Evolutionary conservation across 306 rosid genomes (phyloP), one percentile per base, ranked within the genome.

Genomic region (Glycine tomentella): DNA sequence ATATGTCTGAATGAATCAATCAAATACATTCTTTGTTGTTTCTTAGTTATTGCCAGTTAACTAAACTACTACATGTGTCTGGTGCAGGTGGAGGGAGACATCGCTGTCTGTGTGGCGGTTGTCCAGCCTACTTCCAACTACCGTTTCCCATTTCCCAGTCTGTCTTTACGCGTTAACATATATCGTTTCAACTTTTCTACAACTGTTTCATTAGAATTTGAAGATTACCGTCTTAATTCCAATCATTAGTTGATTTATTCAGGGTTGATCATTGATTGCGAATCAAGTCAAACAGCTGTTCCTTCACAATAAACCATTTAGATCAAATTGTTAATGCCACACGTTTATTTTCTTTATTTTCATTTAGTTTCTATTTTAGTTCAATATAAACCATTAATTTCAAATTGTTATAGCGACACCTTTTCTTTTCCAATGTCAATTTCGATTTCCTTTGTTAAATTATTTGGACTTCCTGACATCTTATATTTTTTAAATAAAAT

Each of bases 111-210:
- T 10, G 4, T 12, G 63, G 52, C 53, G 53, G 53, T 53, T 64
- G 49, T 49, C 72, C 56, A 74, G 33, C 70, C 77, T 45, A n/a
- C 4, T 58, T 75, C 57, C 68, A 16, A 36, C 61, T 20, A 58
- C 25, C 12, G 17, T 1, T 58, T 20, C 25, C 2, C 4, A 17
- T 3, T 58, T 44, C 64, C 81, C 50, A 59, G 42, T 34, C 73
- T 64, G 81, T 64, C 73, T 34, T 77, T 36, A 5, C 64, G 73
- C 73, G 73, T 64, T 77, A 34, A 48, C 49, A 7, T 20, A 20
- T 20, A 20, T 20, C 20, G 2, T 15, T 10, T 68, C 6, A 45
- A 4, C 16, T 68, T 68, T 68, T 68, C 73, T 45, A 4, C 73
- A 8, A 44, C 15, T 67, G 17, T 63, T 63, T 12, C 11, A 62